Percentiles rank a stretch among this genome's conserved stretches.
These are phyloP conservation scores for Coriaria nepalensis DNA, from an alignment of 306 rosid species.

Conservation along the genomic window DNA sequence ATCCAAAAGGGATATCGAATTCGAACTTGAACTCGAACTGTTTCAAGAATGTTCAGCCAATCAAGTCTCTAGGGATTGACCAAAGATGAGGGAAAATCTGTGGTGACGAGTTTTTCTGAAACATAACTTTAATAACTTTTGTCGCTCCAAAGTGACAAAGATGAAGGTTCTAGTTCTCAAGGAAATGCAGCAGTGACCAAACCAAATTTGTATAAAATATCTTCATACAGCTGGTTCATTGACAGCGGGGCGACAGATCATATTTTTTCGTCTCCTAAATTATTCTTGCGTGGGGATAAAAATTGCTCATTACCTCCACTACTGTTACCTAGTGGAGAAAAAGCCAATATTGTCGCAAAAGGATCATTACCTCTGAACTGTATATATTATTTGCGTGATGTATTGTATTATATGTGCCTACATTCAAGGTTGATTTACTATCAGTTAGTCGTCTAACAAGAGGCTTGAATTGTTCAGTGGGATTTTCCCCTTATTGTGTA, in stretches of 20 bases:
- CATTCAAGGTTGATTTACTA: conserved; percentile 2
- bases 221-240: neutral
- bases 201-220: neutral
- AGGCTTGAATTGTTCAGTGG: neutral
- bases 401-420: conserved; percentile 2
- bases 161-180: neutral
- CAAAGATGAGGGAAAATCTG: neutral
- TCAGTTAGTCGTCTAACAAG: neutral
- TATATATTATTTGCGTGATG: neutral
- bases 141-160: neutral
- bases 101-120: neutral
- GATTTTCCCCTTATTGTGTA: neutral
- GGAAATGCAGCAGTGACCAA: neutral
- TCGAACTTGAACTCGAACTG: neutral
- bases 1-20: neutral
- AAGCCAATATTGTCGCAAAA: neutral
- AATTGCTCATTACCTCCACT: neutral
- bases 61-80: neutral
- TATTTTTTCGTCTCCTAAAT: neutral
- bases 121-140: neutral
- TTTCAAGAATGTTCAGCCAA: neutral
- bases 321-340: neutral
- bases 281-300: neutral
- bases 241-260: neutral
- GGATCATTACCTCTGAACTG: neutral